phyloP scores from a whole-genome alignment of 345 rosid species.

The Populus pruinosa region DNA sequence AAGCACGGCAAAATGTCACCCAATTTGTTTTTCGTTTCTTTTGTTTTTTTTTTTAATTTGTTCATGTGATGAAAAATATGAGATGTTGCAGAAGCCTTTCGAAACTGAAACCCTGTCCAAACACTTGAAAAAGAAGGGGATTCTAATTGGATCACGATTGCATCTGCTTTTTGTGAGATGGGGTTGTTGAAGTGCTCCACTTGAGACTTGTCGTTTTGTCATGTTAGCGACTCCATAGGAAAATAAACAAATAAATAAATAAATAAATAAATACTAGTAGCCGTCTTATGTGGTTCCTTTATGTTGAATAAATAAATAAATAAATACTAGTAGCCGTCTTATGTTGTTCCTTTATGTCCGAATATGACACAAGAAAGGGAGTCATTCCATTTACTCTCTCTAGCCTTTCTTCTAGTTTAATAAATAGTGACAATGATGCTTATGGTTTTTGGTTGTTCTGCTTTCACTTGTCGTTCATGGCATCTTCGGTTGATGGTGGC shows the following conservation, averaged over 20 bases:
- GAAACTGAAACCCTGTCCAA: not conserved
- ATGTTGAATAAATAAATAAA: not conserved
- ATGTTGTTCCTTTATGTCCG: not conserved
- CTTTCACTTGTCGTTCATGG: not conserved
- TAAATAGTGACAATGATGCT: not conserved
- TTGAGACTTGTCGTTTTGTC: not conserved
- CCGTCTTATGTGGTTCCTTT: not conserved
- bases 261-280: not conserved
- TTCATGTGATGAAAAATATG: too few species aligned
- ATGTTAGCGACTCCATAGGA: too few species aligned
- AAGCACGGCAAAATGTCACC: too few species aligned
- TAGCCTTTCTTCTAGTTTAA: not conserved
- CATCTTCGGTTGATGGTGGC: slow-evolving; percentile 4
- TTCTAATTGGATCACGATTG: not conserved
- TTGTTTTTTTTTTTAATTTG: too few species aligned
- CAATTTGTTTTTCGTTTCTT: too few species aligned
- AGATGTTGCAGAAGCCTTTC: too few species aligned
- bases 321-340: not conserved
- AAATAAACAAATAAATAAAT: too few species aligned
- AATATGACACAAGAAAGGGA: too few species aligned
- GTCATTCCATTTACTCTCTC: not conserved
- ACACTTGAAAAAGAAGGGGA: not conserved
- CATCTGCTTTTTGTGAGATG: not conserved
- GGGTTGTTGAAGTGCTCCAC: not conserved
- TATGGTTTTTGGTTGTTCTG: slow-evolving; percentile 8